Base-by-base conservation (phyloP, 495 filamentous ascomycete species). In the Bacidia rubella region DNA sequence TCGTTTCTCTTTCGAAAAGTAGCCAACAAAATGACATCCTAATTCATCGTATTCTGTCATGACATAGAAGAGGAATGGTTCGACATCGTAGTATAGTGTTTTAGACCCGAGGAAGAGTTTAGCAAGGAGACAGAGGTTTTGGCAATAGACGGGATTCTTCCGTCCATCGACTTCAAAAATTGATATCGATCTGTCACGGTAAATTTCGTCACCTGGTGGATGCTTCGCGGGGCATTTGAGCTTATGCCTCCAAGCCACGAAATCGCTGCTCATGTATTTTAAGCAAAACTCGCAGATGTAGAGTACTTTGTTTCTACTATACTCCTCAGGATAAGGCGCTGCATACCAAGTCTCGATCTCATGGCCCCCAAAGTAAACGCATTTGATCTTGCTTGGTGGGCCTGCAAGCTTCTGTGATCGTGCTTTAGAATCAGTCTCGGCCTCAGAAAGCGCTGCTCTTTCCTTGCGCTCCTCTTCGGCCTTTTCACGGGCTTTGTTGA, bases 321-420 rank as follows among this genome's bases (percentile, higher is more conserved):
- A 98, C 66, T 98, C 92, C 65, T 96, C 92, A 0, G 92, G 92
- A 62, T 98, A 98, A 19, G 92, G 92, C 23, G 92, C 90, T n/a
- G 93, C 89, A 67, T 98, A 96, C 92, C 92, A 97, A 21, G 90
- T 97, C 66, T 98, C 93, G 60, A 98, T 97, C 63, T 97, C 90
- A 68, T 83, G 92, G 39, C 86, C 86, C 24, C 93, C 92, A 68
- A 98, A 97, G 54, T 94, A 90, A 70, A 98, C 95, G 68, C 90
- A 95, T 63, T 97, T 92, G 66, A 98, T 96, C 66, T 95, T 90
- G 61, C 89, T 95, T 2, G 89, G 85, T 3, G 87, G 86, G 0
- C 85, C 88, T 10, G 87, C 83, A 0, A 82, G 75, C 63, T 94
- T 95, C 52, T 74, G 70, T 17, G 71, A 66, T 25, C 71, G 70